Evolutionary conservation across 345 rosid species (phyloP), one percentile per base, ranked within the genome.

Genomic region (Capsella bursapastoris): DNA sequence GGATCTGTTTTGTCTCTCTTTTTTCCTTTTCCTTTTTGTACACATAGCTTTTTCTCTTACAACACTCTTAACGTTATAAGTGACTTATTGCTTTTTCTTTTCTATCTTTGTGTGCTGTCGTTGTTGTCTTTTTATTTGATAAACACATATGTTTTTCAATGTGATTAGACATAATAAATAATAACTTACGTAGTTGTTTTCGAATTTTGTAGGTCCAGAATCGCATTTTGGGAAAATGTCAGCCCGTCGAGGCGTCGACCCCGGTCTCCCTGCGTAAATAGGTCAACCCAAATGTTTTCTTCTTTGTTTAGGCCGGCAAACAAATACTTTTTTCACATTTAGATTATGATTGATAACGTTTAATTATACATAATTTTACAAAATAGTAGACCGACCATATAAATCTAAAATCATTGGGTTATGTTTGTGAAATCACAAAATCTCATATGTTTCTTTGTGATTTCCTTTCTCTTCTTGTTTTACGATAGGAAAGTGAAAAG

Each of bases 11-110:
- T 62, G 62, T 64, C 70, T 53, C 68, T 72, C 15, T 18, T 18
- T 41, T 38, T 11, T 22, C 22, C 3, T 37, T 57, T 55, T 15
- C 1, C 3, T 56, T 38, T 65, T 13, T 37, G 59, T 74, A 32
- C 74, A 68, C 79, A 60, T 60, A 22, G 32, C 66, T 74, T 74
- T 74, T 58, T 74, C n/a, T 45, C 16, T n/a, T 22, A 22, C 25
- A 22, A 34, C 4, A 35, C 77, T 16, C 29, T 22, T 53, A 27
- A 56, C 71, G 48, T 44, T 55, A 47, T 45, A 37, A 22, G 56
- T 1, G 40, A 3, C 22, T 49, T 64, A 9, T 45, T 57, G 3
- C 25, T 48, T 48, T 55, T 56, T 15, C 44, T 66, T 57, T 73
- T 74, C 72, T 14, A 58, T 50, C 31, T 58, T 40, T 50, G 68